Evolutionary conservation across 1,284 basidiomycete species (phyloP), one percentile per base, ranked within the genome.

Genomic region (Schizopora paradoxa): DNA sequence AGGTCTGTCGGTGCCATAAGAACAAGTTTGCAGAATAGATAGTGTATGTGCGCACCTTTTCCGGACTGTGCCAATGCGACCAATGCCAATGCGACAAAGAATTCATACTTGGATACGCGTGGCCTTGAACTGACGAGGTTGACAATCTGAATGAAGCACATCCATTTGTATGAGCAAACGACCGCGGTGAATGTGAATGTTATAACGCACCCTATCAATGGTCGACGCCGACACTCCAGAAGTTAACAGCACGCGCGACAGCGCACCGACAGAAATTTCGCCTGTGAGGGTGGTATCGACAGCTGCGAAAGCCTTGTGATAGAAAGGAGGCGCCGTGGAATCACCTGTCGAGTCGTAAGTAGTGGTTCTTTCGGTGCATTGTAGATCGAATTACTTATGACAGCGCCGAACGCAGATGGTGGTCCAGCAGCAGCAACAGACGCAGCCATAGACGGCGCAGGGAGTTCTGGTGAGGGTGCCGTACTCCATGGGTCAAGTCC

Each of bases 401-500:
- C 82, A 39, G 81, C 76, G 55, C 72, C 76, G 60, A 86, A 81
- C 22, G 76, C 66, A 32, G 79, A 73, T 28, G 73, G 59, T 39
- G 68, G 57, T 27, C 66, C 60, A 27, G 68, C 63, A n/a, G n/a
- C n/a, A n/a, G n/a, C n/a, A n/a, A n/a, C n/a, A n/a, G n/a, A n/a
- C n/a, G n/a, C n/a, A 58, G 60, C 52, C 16, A 56, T 51, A 6
- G 66, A 64, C 14, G 66, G 53, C 22, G 81, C 73, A 14, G 85
- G 82, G 18, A 81, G 77, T 22, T 82, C 77, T 16, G 89, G 89
- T 48, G 80, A 84, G 2, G 89, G 89, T 6, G 78, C 74, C 47
- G 85, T 72, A 58, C 84, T 88, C 91, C 91, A 94, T 14, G 91
- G 91, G 66, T 94, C 91, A 32, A 89, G 74, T 21, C 82, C 83